Percentiles rank a stretch among this genome's conserved stretches.
Evolutionary conservation across 2,329 filamentous ascomycete genomes (phyloP).

Genomic region (Onygenales sp.): DNA sequence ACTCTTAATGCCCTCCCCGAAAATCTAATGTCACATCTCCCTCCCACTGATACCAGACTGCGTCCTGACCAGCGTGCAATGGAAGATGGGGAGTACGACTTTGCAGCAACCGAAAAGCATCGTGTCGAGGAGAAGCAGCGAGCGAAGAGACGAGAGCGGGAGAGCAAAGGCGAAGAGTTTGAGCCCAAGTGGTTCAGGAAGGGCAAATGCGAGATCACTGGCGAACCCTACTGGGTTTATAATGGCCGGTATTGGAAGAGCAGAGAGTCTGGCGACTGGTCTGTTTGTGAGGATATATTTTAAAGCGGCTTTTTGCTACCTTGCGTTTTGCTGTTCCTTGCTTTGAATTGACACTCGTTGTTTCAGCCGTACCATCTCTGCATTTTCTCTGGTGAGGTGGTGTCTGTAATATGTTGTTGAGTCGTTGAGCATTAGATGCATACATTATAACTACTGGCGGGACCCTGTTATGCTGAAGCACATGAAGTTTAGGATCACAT

Average conservation of each 20-base stretch:
- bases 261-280: constrained; percentile 56
- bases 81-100: constrained; percentile 96
- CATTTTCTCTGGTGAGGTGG: background rate
- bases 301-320: constrained; percentile 17
- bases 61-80: constrained; percentile 93
- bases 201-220: constrained; percentile 64
- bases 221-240: constrained; percentile 84
- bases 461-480: background rate
- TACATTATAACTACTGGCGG: no score
- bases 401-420: background rate
- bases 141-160: constrained; percentile 60
- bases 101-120: constrained; percentile 89
- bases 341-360: background rate
- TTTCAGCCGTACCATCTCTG: background rate
- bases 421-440: no score
- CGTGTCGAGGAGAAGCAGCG: constrained; percentile 87
- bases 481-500: background rate
- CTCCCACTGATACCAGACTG: constrained; percentile 88
- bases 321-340: background rate
- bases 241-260: constrained; percentile 80
- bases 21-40: constrained; percentile 63
- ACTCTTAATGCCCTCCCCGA: constrained; percentile 89
- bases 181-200: constrained; percentile 76
- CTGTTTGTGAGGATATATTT: constrained; percentile 66
- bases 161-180: constrained; percentile 73